Conservation (phyloP, 1,139 yeast genomes). For the Candida dubliniensis region DNA sequence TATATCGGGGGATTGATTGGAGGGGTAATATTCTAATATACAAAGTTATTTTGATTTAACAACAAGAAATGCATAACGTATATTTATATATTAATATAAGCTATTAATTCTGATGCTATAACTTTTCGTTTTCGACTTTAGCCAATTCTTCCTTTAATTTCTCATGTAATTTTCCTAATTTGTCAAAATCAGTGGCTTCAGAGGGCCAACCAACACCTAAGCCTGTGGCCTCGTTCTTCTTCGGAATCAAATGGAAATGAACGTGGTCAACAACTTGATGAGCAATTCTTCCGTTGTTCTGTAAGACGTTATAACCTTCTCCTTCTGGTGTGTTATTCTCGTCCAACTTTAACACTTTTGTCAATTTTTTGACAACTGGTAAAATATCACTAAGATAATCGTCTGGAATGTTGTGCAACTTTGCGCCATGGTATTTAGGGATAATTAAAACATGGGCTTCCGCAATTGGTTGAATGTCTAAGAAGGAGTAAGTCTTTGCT, state of each 20-base stretch:
- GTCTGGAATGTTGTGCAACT: slow-evolving; percentile 87
- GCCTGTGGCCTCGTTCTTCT: slow-evolving; percentile 68
- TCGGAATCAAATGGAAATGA: slow-evolving; percentile 95
- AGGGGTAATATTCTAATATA: slow-evolving; percentile 21
- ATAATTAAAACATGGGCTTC: slow-evolving; percentile 85
- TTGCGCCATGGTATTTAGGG: slow-evolving; percentile 91
- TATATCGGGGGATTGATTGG: slow-evolving; percentile 67
- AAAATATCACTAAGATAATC: slow-evolving; percentile 81
- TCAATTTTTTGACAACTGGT: slow-evolving; percentile 84
- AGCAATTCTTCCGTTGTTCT: slow-evolving; percentile 91
- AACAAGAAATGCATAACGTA: not conserved
- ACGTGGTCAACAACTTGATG: slow-evolving; percentile 95
- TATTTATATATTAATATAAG: slow-evolving; percentile 1
- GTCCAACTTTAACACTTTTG: slow-evolving; percentile 66
- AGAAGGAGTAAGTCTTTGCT: slow-evolving; percentile 71
- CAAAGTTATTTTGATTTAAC: not conserved
- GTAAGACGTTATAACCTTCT: slow-evolving; percentile 82
- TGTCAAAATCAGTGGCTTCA: slow-evolving; percentile 69
- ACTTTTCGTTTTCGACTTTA: slow-evolving; percentile 17
- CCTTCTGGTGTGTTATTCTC: slow-evolving; percentile 54
- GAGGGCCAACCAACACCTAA: slow-evolving; percentile 91
- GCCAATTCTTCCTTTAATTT: slow-evolving; percentile 57
- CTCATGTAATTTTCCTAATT: slow-evolving; percentile 65
- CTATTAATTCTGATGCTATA: not conserved
- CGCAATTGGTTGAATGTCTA: slow-evolving; percentile 90